phyloP scores from a whole-genome alignment of 768 basidiomycete species.

The Lactarius vividus region DNA sequence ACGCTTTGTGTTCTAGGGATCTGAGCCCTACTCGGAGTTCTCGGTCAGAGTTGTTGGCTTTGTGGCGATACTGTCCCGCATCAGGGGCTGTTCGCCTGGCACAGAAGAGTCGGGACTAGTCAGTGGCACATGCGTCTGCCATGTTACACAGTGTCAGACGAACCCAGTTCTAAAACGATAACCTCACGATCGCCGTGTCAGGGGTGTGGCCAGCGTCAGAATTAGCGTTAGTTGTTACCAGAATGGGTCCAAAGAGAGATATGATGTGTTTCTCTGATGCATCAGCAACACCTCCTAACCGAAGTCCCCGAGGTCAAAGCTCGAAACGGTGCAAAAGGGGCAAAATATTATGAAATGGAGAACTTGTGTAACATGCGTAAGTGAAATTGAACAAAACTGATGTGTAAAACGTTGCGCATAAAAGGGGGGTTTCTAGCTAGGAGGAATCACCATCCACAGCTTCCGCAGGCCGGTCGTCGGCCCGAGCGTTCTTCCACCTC shows the following conservation, averaged over 20 bases:
- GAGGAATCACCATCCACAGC: not conserved
- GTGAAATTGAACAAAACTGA: not conserved
- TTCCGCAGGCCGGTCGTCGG: not conserved
- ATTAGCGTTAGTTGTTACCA: not conserved
- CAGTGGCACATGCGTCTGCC: too few relatives aligned
- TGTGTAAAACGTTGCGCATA: constrained; percentile 3
- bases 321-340: not conserved
- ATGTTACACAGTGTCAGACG: too few relatives aligned
- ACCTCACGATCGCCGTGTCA: too few relatives aligned
- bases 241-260: not conserved
- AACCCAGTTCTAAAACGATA: too few relatives aligned
- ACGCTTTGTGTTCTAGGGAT: not conserved
- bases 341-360: not conserved
- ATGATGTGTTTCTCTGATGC: not conserved
- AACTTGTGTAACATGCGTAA: constrained; percentile 3
- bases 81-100: not conserved
- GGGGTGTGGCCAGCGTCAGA: not conserved
- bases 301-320: not conserved
- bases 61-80: not conserved
- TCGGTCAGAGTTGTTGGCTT: not conserved
- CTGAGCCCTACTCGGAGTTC: not conserved
- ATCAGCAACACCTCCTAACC: not conserved
- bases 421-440: constrained; percentile 2
- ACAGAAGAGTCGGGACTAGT: not conserved
- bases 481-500: constrained; percentile 51